Evolutionary conservation across 306 rosid genomes (phyloP).

Genomic region (Begonia fuchsioides): DNA sequence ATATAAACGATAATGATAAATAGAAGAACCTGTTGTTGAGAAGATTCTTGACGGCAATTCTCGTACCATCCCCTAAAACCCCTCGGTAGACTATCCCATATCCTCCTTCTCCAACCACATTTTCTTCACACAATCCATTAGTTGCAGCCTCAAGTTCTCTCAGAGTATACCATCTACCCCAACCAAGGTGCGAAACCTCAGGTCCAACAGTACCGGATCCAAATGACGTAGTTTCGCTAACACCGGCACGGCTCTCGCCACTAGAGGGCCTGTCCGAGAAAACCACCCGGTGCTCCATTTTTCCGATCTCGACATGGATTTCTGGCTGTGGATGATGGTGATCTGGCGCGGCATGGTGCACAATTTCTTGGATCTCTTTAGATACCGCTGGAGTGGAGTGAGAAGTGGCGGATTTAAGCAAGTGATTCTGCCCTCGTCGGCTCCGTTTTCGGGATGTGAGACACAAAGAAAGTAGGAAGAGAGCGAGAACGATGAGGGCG

Average conservation of each 20-base stretch:
- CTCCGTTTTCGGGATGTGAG: slow-evolving; percentile 62
- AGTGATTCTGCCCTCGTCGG: slow-evolving; percentile 13
- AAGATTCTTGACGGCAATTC: slow-evolving; percentile 79
- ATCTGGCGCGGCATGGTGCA: slow-evolving; percentile 29
- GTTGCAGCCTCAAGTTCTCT: slow-evolving; percentile 93
- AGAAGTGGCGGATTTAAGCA: slow-evolving; percentile 6
- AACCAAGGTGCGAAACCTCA: slow-evolving; percentile 88
- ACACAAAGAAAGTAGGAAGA: slow-evolving; percentile 83
- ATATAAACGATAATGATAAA: not conserved
- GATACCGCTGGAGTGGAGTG: slow-evolving; percentile 34
- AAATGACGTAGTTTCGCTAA: slow-evolving; percentile 45
- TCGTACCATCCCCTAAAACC: slow-evolving; percentile 52
- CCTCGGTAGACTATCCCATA: slow-evolving; percentile 90
- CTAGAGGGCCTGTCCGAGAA: slow-evolving; percentile 62
- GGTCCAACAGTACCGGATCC: slow-evolving; percentile 62
- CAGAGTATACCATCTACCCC: slow-evolving; percentile 95
- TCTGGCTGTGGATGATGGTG: slow-evolving; percentile 37
- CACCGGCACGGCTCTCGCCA: slow-evolving; percentile 54
- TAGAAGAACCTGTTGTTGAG: slow-evolving; percentile 67
- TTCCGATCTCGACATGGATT: slow-evolving; percentile 60
- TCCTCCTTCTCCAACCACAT: slow-evolving; percentile 95
- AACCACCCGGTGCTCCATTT: slow-evolving; percentile 57
- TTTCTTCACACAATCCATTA: slow-evolving; percentile 55
- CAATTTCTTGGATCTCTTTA: slow-evolving; percentile 74
- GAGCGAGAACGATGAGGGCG: slow-evolving; percentile 51